Evolutionary conservation across 2,329 filamentous ascomycete species (phyloP), one percentile per base, ranked within the genome.

Genomic region (Aspergillus sp.): DNA sequence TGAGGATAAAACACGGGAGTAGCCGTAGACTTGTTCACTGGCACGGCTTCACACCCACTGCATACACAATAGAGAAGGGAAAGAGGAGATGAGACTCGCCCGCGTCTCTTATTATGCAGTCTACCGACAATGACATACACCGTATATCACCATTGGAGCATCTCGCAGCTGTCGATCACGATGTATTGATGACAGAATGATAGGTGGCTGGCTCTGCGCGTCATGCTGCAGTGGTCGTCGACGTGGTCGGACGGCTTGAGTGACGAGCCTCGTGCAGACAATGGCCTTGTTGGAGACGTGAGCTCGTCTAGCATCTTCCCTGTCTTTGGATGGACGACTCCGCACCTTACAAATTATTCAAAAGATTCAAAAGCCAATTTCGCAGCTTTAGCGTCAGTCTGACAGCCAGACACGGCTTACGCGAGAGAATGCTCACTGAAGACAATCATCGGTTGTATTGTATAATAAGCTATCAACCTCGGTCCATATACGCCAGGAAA

Each of bases 401-500:
- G 42, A 45, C 32, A 36, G 38, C 43, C 41, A 39, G 42, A 45
- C 41, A 47, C 30, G 36, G 34, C 43, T 50, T 34, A 32, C 6
- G 32, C 22, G 15, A 26, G 24, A 36, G 24, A 51, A 9, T 18
- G 41, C 22, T 22, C 11, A 11, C 18, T 50, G 56, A 48, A 43
- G 49, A 36, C 34, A 51, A 48, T 55, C 26, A 52, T 18, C 53
- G 54, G 34, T 47, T 26, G 57, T 51, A 55, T 42, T 41, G 38
- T 49, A 53, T 52, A 39, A 36, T 32, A 50, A 53, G 57, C 34
- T 56, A 52, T 36, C 34, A 36, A 36, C 61, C 62, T 48, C 22
- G 54, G 57, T 60, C 62, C 65, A 58, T 59, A 59, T 61, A 64
- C 65, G 65, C 65, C 65, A 55, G 61, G 59, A 64, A 64, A 66